Evolutionary conservation across 371 early-diverging fungal genomes (phyloP).

Genomic region (Coemansia sp.): DNA sequence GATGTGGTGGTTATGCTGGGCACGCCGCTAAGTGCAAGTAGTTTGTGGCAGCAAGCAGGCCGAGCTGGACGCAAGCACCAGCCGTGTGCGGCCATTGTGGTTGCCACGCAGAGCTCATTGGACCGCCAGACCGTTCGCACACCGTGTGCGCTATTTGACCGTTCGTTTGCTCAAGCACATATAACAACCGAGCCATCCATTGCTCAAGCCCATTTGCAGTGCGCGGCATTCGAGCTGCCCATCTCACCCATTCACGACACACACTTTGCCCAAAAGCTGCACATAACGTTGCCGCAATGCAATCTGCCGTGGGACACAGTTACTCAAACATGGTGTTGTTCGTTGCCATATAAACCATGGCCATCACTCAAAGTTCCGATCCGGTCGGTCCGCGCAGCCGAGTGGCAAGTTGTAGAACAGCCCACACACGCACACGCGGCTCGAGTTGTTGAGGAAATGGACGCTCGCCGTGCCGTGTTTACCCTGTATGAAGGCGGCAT

Average conservation of each 20-base stretch:
- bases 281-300: neutral
- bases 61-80: slow-evolving; percentile 58
- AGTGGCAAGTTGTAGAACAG: slow-evolving; percentile 34
- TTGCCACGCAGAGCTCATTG: slow-evolving; percentile 34
- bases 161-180: neutral
- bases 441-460: slow-evolving; percentile 48
- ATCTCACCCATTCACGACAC: neutral
- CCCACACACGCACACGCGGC: neutral
- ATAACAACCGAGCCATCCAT: slow-evolving; percentile 12
- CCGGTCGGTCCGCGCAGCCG: slow-evolving; percentile 16
- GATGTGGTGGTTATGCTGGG: slow-evolving; percentile 66
- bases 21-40: slow-evolving; percentile 46
- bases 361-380: slow-evolving; percentile 46
- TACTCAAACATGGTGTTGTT: slow-evolving; percentile 17
- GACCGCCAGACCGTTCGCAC: slow-evolving; percentile 24
- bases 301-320: slow-evolving; percentile 16
- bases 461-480: slow-evolving; percentile 34
- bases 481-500: slow-evolving; percentile 49
- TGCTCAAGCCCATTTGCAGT: slow-evolving; percentile 40
- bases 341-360: slow-evolving; percentile 39
- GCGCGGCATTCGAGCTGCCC: slow-evolving; percentile 53
- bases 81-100: slow-evolving; percentile 53
- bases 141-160: slow-evolving; percentile 18
- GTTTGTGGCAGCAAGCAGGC: slow-evolving; percentile 61
- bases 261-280: neutral